Evolutionary conservation across 2,329 filamentous ascomycete genomes (phyloP).

Genomic region (Coniella vitis): DNA sequence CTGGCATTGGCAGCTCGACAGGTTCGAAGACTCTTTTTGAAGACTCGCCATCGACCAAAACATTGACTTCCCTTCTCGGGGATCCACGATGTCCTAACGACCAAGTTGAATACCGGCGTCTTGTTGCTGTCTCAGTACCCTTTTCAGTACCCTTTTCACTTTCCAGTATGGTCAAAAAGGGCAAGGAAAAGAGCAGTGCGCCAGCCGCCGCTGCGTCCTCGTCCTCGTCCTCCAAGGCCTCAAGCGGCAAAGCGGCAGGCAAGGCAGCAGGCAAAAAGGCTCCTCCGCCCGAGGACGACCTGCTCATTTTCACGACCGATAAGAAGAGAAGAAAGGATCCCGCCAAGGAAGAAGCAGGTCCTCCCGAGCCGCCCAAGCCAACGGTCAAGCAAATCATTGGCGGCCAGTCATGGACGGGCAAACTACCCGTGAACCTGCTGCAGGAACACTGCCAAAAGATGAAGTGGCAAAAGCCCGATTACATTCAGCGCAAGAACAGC

Average conservation of each 20-base stretch:
- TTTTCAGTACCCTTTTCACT: background rate
- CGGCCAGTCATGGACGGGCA: conserved; percentile 94
- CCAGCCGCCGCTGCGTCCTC: conserved; percentile 25
- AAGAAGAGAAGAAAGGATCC: conserved; percentile 34
- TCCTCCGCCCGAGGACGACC: conserved; percentile 39
- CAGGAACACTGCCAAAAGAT: conserved; percentile 94
- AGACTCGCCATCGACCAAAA: background rate
- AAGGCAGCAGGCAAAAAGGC: conserved; percentile 23
- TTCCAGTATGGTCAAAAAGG: conserved; percentile 1
- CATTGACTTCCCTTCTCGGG: too few relatives aligned
- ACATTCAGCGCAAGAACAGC: conserved; percentile 59
- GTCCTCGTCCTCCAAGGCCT: conserved; percentile 20
- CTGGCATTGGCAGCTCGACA: background rate
- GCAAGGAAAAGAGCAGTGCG: conserved; percentile 11
- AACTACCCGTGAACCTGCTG: conserved; percentile 87
- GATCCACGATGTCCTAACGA: background rate
- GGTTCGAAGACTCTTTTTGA: background rate
- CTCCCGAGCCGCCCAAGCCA: conserved; percentile 47
- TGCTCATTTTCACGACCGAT: conserved; percentile 52
- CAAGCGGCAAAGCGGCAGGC: conserved; percentile 14
- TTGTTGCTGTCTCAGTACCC: background rate
- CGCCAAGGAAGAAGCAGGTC: conserved; percentile 26
- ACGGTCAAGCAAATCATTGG: conserved; percentile 79
- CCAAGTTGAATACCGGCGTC: background rate
- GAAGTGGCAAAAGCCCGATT: conserved; percentile 91